Evolutionary conservation across 805 yeast genomes (phyloP).

Genomic region (Zygosaccharomyces lentus): DNA sequence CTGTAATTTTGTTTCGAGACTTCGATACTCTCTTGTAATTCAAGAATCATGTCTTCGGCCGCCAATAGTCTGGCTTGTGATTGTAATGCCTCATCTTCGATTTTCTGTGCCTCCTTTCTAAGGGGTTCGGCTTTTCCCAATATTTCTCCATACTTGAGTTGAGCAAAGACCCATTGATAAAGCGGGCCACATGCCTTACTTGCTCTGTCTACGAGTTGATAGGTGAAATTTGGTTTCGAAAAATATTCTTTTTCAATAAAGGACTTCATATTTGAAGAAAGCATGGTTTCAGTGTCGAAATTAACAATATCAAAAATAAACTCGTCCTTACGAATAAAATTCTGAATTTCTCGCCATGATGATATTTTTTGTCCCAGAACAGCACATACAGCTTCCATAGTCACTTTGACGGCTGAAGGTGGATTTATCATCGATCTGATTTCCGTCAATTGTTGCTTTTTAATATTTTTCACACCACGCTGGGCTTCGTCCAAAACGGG

Average conservation of each 20-base stretch:
- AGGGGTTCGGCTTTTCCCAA: conserved; percentile 72
- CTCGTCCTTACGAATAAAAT: conserved; percentile 76
- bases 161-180: conserved; percentile 85
- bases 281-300: conserved; percentile 58
- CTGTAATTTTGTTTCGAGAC: conserved; percentile 66
- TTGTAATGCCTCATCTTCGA: conserved; percentile 58
- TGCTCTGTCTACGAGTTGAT: conserved; percentile 75
- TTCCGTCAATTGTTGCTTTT: conserved; percentile 88
- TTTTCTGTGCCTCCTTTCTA: conserved; percentile 52
- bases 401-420: conserved; percentile 78
- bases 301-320: conserved; percentile 78
- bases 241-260: conserved; percentile 59
- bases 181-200: conserved; percentile 95
- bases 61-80: conserved; percentile 70
- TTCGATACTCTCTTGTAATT: conserved; percentile 66
- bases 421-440: conserved; percentile 86
- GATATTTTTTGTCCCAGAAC: conserved; percentile 65
- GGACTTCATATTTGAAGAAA: conserved; percentile 49
- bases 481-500: conserved; percentile 84
- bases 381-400: conserved; percentile 83
- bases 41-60: conserved; percentile 74
- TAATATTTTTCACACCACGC: conserved; percentile 84
- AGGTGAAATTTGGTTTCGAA: conserved; percentile 59
- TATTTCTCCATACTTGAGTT: conserved; percentile 68
- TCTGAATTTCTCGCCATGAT: conserved; percentile 80